These are phyloP conservation scores for Chytriomyces confervae DNA, from an alignment of 192 early-diverging fungal species.

Conservation along the genomic window DNA sequence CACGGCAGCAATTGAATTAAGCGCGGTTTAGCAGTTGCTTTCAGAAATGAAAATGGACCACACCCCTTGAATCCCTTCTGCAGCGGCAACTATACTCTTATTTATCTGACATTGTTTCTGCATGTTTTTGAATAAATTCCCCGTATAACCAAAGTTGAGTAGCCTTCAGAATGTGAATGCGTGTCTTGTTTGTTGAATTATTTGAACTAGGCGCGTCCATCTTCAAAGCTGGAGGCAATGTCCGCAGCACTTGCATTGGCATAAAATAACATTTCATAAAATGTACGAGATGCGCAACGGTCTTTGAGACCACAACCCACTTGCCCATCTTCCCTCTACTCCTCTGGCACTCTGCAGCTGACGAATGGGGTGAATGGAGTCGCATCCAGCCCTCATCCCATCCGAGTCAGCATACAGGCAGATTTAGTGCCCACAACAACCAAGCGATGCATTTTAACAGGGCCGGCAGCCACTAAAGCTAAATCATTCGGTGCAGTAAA, in stretches of 20 bases:
- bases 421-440: not conserved
- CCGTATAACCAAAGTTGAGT: not conserved
- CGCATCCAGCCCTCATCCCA: not conserved
- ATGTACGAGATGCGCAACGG: too few relatives aligned
- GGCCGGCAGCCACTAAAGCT: constrained; percentile 15
- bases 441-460: constrained; percentile 13
- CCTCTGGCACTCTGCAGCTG: not conserved
- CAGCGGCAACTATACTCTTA: not conserved
- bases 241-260: too few relatives aligned
- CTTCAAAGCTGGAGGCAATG: too few relatives aligned
- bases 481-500: not conserved
- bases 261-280: too few relatives aligned
- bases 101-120: not conserved
- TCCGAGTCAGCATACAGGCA: not conserved
- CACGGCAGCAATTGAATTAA: constrained; percentile 25
- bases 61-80: not conserved
- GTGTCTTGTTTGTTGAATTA: too few relatives aligned
- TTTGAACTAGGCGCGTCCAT: too few relatives aligned
- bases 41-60: too few relatives aligned
- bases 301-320: not conserved
- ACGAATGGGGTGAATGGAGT: not conserved
- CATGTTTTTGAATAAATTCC: not conserved
- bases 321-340: not conserved
- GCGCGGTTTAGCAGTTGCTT: not conserved
- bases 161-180: too few relatives aligned